Evolutionary conservation across 2,329 filamentous ascomycete species (phyloP), one percentile per base, ranked within the genome.

Genomic region (Thelonectria blattea): DNA sequence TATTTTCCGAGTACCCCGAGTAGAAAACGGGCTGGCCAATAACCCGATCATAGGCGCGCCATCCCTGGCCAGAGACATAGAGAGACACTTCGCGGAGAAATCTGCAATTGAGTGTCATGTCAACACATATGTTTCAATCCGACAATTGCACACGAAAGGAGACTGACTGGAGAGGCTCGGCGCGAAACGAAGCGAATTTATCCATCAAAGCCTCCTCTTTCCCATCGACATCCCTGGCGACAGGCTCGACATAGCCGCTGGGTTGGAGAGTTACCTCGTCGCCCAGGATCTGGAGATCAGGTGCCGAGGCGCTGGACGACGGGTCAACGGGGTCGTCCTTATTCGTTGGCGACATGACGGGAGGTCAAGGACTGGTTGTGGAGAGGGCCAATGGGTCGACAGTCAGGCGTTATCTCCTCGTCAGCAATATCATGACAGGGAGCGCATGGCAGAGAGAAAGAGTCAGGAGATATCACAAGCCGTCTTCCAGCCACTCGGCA

Each of bases 1-100:
- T 97, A 60, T 92, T 88, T 65, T 97, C 94, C 27, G 89, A 90
- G 78, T 97, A 99, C 24, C 95, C 95, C 0, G 89, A 79, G 76
- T 97, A 99, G 80, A 94, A 98, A 65, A 97, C 89, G 10, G 93
- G 92, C 74, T 97, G 93, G 20, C 95, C 95, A 69, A 98, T 89
- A 64, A 93, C 85, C 63, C 90, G 82, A 72, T 98, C 92, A 79
- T 99, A 99, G 61, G 91, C 92, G 62, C 95, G 91, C 95, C 95
- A 99, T 74, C 93, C 94, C 52, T 91, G 90, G 56, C 95, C 95
- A 12, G 92, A 94, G 65, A 98, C 91, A 77, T 98, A 93, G 34
- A 97, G 83, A 48, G 91, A 95, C 34, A 99, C 90, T 80, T 99
- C 95, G 67, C 93, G 92, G 30, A 98, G 86, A 75, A 98, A 98